Base-by-base conservation (phyloP, 306 rosid species). In the Ziziphus jujuba region DNA sequence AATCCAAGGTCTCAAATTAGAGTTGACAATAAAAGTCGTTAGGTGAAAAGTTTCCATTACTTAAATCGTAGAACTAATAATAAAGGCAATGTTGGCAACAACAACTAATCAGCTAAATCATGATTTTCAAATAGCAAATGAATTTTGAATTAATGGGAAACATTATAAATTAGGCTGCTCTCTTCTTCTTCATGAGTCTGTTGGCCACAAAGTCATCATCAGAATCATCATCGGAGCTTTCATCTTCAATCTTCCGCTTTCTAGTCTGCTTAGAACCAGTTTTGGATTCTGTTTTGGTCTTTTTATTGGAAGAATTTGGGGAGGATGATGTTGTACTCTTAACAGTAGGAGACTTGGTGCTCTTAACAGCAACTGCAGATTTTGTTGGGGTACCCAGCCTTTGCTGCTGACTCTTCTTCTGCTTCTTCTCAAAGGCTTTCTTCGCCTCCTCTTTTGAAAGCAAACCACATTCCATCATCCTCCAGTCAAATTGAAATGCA, bases 401-500 rank as follows among this genome's bases (percentile, higher is more conserved):
- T 63, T 78, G 83, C 56, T 65, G 85, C 68, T 55, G 35, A 64
- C 72, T 71, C 56, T 33, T 84, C 73, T 84, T 81, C 77, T 85
- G 89, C 84, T 78, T 89, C 84, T 78, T 86, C 59, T 89, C 88
- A 57, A 40, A 77, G 64, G 80, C 87, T 81, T 74, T 69, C 82
- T 70, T 76, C 11, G 97, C 97, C 62, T 73, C 62, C n/a, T 82
- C 88, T 72, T 83, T 73, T 34, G 93, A 61, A 77, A 92, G 85
- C 80, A 92, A 87, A 49, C 95, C 98, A 3, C 87, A 83, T 50
- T 92, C 98, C 98, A 92, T 89, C 91, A 90, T 75, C 97, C 96
- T 92, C 88, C 59, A 79, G 60, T 67, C 25, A 65, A n/a, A 80
- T 25, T 63, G 13, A 40, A 40, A 40, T 12, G 9, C 45, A 12